These are phyloP conservation scores for Vairimorpha apis DNA, from an alignment of 371 early-diverging fungal species.

Conservation along the genomic window DNA sequence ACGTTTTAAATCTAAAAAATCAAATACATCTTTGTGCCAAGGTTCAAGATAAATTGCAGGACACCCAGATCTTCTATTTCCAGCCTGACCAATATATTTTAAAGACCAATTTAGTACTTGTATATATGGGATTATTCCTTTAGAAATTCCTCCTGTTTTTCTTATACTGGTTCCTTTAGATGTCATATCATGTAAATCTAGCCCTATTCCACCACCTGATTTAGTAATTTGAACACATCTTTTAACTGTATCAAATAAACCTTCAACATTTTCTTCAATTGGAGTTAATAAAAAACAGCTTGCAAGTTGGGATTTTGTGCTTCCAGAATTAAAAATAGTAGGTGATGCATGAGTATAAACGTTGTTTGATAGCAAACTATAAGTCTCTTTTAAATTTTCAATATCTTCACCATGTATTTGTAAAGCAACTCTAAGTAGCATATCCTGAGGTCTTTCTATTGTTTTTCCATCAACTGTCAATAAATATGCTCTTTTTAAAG, in stretches of 20 bases:
- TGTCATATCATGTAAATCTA: slow-evolving; percentile 80
- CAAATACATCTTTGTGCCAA: slow-evolving; percentile 95
- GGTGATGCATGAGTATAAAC: slow-evolving; percentile 95
- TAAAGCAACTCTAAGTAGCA: slow-evolving; percentile 93
- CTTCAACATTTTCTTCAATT: slow-evolving; percentile 77
- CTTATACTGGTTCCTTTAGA: slow-evolving; percentile 87
- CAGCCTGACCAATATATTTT: slow-evolving; percentile 96
- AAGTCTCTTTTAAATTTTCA: slow-evolving; percentile 83
- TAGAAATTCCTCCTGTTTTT: slow-evolving; percentile 89
- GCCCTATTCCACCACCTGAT: slow-evolving; percentile 91
- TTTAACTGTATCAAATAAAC: slow-evolving; percentile 90
- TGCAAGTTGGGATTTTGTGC: slow-evolving; percentile 83
- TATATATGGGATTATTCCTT: slow-evolving; percentile 93
- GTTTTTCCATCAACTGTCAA: slow-evolving; percentile 71
- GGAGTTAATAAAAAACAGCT: slow-evolving; percentile 88
- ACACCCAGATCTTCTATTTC: slow-evolving; percentile 92
- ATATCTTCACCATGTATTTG: slow-evolving; percentile 87
- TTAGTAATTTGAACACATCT: slow-evolving; percentile 92
- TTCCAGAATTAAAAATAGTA: slow-evolving; percentile 93
- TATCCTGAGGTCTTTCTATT: slow-evolving; percentile 92
- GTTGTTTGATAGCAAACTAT: slow-evolving; percentile 81
- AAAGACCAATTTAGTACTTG: slow-evolving; percentile 94
- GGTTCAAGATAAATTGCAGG: slow-evolving; percentile 97
- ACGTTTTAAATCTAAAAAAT: slow-evolving; percentile 89
- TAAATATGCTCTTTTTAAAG: slow-evolving; percentile 88